Evolutionary conservation across 1,139 yeast genomes (phyloP), one percentile per base, ranked within the genome.

Genomic region (Candida sanyaensis): DNA sequence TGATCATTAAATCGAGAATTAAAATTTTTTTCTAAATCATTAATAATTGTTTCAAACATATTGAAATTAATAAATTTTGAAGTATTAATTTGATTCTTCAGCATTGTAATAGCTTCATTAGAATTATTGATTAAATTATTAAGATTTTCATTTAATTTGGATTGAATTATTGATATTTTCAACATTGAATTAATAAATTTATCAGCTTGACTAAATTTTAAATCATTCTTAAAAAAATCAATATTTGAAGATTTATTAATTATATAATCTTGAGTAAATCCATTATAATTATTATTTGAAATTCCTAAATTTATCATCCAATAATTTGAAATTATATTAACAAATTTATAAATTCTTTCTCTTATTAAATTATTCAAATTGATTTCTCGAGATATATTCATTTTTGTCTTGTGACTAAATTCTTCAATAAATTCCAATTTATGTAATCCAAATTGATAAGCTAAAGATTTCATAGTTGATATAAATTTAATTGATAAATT

Each of bases 381-480:
- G 5, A 67, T 60, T 48, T 70, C 71, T 42, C 58, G 59, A 10
- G 76, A 62, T 24, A 75, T 56, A 47, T 65, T 62, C 46, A 75
- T 60, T 47, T 67, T 64, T 2, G 79, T 75, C 47, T 72, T 74
- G 56, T 72, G 77, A 55, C 76, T 70, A 57, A 75, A 75, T 50
- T 75, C 80, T 51, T 65, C 61, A 47, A 75, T 69, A 55, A 75
- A 75, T 44, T 71, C 75, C 37, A 71, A 60, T 51, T 73, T 68
- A 56, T 75, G 80, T 45, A 75, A 64, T 3, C 80, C 80, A 50
- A 75, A 68, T 54, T 75, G 80, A 42, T 72, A 63, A 2, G 77
- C 60, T 47, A 75, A 63, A 44, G 65, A 67, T 53, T 71, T 73
- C 73, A 74, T 71, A 36, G 73, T 63, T 6, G 78, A 67, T 23